Evolutionary conservation across 805 yeast genomes (phyloP).

Genomic region (Nakazawaea wickerhamii): DNA sequence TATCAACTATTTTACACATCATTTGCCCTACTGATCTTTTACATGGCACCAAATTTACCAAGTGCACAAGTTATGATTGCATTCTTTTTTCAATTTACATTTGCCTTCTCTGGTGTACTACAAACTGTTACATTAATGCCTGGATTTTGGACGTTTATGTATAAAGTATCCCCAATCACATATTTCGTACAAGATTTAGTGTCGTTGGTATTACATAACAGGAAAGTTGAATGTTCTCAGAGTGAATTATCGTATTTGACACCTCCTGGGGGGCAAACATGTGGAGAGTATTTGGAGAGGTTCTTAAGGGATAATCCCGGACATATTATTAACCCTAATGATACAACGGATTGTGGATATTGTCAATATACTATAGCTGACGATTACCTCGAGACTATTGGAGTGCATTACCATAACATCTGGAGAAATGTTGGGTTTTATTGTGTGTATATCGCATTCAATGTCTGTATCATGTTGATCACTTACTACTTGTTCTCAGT

Average conservation of each 20-base stretch:
- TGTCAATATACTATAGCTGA: slow-evolving; percentile 43
- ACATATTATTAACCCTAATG: slow-evolving; percentile 48
- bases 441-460: slow-evolving; percentile 53
- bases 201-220: slow-evolving; percentile 42
- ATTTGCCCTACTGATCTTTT: slow-evolving; percentile 49
- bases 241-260: slow-evolving; percentile 44
- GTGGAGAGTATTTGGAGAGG: slow-evolving; percentile 46
- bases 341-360: slow-evolving; percentile 42
- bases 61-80: slow-evolving; percentile 61
- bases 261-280: slow-evolving; percentile 60
- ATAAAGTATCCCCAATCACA: slow-evolving; percentile 67
- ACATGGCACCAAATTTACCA: slow-evolving; percentile 59
- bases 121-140: slow-evolving; percentile 59
- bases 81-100: slow-evolving; percentile 49
- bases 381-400: slow-evolving; percentile 37
- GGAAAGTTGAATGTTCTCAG: slow-evolving; percentile 42
- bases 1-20: slow-evolving; percentile 48
- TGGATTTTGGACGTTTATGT: slow-evolving; percentile 82
- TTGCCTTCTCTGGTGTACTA: slow-evolving; percentile 66
- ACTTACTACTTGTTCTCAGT: neutral
- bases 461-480: slow-evolving; percentile 34
- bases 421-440: slow-evolving; percentile 68
- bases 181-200: slow-evolving; percentile 60
- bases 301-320: slow-evolving; percentile 47
- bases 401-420: slow-evolving; percentile 38